Base-by-base conservation (phyloP, 1,284 basidiomycete genomes). In the Earliella scabrosa region DNA sequence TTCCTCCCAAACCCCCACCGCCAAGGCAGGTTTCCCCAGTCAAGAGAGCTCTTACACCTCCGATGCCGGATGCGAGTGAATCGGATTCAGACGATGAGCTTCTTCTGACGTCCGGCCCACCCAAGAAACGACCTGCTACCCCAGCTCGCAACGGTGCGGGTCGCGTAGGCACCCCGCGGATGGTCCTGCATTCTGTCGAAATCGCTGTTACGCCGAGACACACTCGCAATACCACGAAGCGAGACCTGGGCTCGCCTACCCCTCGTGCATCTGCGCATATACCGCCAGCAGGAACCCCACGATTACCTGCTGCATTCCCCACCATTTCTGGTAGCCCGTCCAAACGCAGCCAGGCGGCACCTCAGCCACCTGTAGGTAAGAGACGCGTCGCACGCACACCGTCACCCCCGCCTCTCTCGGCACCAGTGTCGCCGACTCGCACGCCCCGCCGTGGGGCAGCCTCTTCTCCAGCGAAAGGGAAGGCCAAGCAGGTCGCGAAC, bases 161-260 rank as follows among this genome's bases (percentile, higher is more conserved):
- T 9, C 57, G 54, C 0, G 29, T 50, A 13, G 51, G 53, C 4
- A 66, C 66, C 0, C 67, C 68, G 11, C 71, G 78, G 9, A 36
- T 72, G 53, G 38, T 81, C 47, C 59, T 81, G 63, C 69, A 78
- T 34, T 75, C 66, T 14, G 74, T 81, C 4, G 76, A 77, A 50
- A 76, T 80, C 21, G 53, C 58, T n/a, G n/a, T n/a, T 14, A 74
- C 76, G 0, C 70, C 70, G 5, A 59, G 47, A 20, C 58, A 54
- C 45, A 32, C 62, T 20, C 35, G 58, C 16, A 55, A 46, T 11
- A 54, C 53, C 1, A 34, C 35, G 6, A 54, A 38, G 16, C 52
- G 48, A 14, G 43, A 59, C 27, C 32, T 43, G 20, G 66, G 58
- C 18, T 65, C 59, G 16, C 64, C 58, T 23, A 52, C 47, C 34